Evolutionary conservation across 202 grass and related monocot genomes (phyloP).

Genomic region (Setaria viridis): DNA sequence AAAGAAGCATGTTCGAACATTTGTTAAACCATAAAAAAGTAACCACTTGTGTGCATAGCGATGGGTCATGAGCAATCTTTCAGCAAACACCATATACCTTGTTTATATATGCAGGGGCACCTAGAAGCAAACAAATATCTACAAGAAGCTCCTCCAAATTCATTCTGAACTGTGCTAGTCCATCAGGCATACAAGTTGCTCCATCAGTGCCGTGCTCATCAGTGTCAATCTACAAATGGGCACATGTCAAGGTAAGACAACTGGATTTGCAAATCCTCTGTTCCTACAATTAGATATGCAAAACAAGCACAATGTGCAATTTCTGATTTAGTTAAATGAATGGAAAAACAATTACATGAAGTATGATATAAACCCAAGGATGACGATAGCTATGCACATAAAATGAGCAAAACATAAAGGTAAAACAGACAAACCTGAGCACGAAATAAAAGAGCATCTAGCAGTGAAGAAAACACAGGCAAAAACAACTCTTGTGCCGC

Average conservation of each 20-base stretch:
- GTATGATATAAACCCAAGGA: slow-evolving; percentile 34
- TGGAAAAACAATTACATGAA: slow-evolving; percentile 18
- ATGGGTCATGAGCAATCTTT: slow-evolving; percentile 34
- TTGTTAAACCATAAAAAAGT: slow-evolving; percentile 21
- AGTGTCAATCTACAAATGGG: slow-evolving; percentile 53
- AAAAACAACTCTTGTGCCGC: slow-evolving; percentile 60
- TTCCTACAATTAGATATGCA: slow-evolving; percentile 32
- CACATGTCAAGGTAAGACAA: slow-evolving; percentile 40
- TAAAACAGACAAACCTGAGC: slow-evolving; percentile 69
- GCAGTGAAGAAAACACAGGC: slow-evolving; percentile 85
- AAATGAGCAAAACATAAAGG: slow-evolving; percentile 4
- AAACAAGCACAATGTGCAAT: background rate
- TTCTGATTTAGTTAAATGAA: background rate
- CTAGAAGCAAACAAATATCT: slow-evolving; percentile 93
- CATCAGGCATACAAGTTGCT: slow-evolving; percentile 68
- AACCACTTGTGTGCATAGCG: background rate
- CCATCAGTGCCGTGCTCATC: slow-evolving; percentile 56
- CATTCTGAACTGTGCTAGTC: slow-evolving; percentile 74
- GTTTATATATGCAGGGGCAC: slow-evolving; percentile 67
- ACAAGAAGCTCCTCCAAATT: slow-evolving; percentile 96
- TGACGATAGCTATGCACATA: background rate
- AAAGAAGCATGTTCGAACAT: slow-evolving; percentile 1
- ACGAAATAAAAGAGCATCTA: slow-evolving; percentile 82
- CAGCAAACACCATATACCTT: slow-evolving; percentile 56
- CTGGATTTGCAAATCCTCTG: slow-evolving; percentile 7